Base-by-base conservation (phyloP, 305 asterid species). In the Nicotiana rustica region DNA sequence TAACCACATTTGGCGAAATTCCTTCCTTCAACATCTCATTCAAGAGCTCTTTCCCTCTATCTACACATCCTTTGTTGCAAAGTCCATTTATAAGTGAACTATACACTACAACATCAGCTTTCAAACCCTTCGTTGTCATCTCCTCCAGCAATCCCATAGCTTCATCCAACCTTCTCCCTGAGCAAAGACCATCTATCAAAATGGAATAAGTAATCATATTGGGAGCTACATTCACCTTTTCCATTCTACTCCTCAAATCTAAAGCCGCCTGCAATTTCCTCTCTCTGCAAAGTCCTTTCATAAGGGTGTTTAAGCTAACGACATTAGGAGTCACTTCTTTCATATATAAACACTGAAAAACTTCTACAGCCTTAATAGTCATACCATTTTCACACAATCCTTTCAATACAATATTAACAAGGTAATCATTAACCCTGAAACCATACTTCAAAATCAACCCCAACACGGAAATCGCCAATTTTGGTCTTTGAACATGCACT, bases 371-470 rank as follows among this genome's bases (percentile, higher is more conserved):
- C 86, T 85, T 85, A 61, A 29, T 85, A 66, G 83, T 87, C 57
- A 81, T 86, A 4, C 91, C 92, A 84, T 85, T 86, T 69, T 87
- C 81, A 82, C 95, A 93, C 38, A 90, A 85, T 67, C 93, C 83
- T 83, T 91, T 90, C 90, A 93, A 87, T 73, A 91, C 77, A 25
- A 89, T 33, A 87, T 93, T 93, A n/a, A 86, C 90, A 66, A 79
- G 87, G 77, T 91, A 90, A 15, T 82, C 69, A 55, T 87, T 85
- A 52, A 90, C 49, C 64, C 17, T 78, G 31, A 70, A 93, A 70
- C 95, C 96, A 17, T 55, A 85, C 87, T 93, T 93, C 87, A 89
- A 78, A 78, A 92, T 89, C 87, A 86, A 70, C 67, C 93, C 95
- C 57, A 90, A 73, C 3, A 85, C 95, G 19, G 88, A 85, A 68